Evolutionary conservation across 441 rosid genomes (phyloP).

Genomic region (Euphorbia celastroides): DNA sequence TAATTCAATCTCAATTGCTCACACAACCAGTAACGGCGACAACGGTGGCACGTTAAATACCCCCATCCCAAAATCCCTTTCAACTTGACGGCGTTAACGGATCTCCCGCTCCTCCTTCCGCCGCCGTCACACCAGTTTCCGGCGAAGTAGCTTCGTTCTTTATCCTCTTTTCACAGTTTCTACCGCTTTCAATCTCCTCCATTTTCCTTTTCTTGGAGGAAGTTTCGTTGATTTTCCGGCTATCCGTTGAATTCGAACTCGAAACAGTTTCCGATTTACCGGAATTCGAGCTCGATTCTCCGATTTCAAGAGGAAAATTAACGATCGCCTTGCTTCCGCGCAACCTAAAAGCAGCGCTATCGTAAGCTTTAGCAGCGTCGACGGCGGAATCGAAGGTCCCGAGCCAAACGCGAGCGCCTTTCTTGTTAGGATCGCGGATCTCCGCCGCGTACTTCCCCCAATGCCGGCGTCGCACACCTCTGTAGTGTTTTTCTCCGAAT

Average conservation of each 20-base stretch:
- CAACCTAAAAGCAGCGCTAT: constrained; percentile 69
- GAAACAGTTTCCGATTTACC: constrained; percentile 6
- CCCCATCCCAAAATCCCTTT: constrained; percentile 70
- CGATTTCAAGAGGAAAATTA: constrained; percentile 68
- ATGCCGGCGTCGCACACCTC: constrained; percentile 86
- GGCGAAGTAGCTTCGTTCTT: constrained; percentile 30
- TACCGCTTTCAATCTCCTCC: constrained; percentile 18
- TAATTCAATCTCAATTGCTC: background rate
- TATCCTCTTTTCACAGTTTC: constrained; percentile 25
- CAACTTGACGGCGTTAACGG: constrained; percentile 81
- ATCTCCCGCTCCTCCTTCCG: constrained; percentile 18
- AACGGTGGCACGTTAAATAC: constrained; percentile 64
- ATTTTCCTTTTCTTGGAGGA: constrained; percentile 39
- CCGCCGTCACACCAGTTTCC: background rate
- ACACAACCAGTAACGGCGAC: constrained; percentile 51
- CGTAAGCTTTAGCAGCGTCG: constrained; percentile 80
- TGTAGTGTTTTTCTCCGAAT: constrained; percentile 45
- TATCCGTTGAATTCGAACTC: background rate
- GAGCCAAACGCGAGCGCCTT: constrained; percentile 90
- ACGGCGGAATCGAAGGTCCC: constrained; percentile 79
- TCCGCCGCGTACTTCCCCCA: constrained; percentile 98
- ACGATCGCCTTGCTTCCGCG: constrained; percentile 66
- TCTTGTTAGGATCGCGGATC: constrained; percentile 83
- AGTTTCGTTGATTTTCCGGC: background rate
- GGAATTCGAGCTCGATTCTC: constrained; percentile 9